Conservation (phyloP, 2,329 filamentous ascomycete species). For the Microsporum ferrugineum region DNA sequence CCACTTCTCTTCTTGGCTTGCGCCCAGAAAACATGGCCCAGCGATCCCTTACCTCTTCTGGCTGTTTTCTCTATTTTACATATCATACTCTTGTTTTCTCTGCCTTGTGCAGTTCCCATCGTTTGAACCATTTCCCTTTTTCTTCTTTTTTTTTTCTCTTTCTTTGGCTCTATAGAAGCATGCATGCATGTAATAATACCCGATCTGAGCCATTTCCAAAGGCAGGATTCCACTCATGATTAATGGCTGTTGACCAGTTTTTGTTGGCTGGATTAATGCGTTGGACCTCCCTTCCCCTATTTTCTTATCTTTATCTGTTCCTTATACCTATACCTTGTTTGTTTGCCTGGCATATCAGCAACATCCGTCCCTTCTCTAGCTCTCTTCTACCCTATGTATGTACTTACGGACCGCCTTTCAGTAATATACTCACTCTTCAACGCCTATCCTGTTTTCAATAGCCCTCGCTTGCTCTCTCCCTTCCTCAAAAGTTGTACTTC, state of each 20-base stretch:
- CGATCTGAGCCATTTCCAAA: not conserved
- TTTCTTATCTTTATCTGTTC: not conserved
- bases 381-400: not conserved
- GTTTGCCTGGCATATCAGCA: constrained; percentile 1
- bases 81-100: constrained; percentile 1
- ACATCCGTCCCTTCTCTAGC: not conserved
- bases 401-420: not conserved
- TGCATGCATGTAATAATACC: constrained; percentile 4
- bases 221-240: constrained; percentile 4
- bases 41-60: not conserved
- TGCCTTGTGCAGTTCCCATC: not conserved
- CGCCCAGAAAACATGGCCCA: not conserved
- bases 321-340: not conserved
- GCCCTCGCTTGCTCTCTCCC: not conserved
- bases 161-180: not conserved
- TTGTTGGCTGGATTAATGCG: constrained; percentile 3
- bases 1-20: not conserved
- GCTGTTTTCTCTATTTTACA: not conserved
- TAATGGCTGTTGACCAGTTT: constrained; percentile 3
- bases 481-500: not conserved
- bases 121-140: not conserved
- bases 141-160: not conserved
- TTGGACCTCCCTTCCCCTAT: not conserved
- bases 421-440: not conserved
- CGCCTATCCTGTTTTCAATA: not conserved